These are phyloP conservation scores for Xylaria polymorpha DNA, from an alignment of 2,329 filamentous ascomycete species.

Conservation along the genomic window DNA sequence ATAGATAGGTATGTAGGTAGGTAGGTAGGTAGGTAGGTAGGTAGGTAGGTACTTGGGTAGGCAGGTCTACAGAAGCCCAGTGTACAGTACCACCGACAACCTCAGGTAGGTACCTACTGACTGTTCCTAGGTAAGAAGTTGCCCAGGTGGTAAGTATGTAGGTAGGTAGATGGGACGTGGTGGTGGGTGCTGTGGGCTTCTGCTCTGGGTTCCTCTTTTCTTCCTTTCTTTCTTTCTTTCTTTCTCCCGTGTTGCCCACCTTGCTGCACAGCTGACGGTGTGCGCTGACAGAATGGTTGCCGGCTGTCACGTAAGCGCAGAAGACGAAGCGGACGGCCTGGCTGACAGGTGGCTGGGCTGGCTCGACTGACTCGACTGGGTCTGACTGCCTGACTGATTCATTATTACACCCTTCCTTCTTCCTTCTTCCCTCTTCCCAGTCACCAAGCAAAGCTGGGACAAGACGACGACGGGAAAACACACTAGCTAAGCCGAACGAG, in stretches of 20 bases:
- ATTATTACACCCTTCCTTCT: background rate
- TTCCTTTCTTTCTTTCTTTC: slow-evolving; percentile 1
- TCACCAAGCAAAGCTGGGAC: slow-evolving; percentile 8
- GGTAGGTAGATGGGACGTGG: background rate
- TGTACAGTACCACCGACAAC: too few species aligned
- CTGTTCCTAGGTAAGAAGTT: too few species aligned
- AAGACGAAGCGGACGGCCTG: background rate
- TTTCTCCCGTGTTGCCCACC: background rate
- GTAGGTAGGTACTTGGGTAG: background rate
- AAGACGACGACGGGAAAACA: slow-evolving; percentile 31
- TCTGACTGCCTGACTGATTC: background rate
- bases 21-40: slow-evolving; percentile 1
- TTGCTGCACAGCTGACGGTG: background rate
- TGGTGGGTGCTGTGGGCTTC: background rate
- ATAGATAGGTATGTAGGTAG: slow-evolving; percentile 10
- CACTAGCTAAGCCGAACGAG: slow-evolving; percentile 35
- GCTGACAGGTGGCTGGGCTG: background rate
- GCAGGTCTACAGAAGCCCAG: too few species aligned
- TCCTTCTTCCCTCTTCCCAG: background rate
- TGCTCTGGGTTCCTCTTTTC: slow-evolving; percentile 8
- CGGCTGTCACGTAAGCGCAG: background rate
- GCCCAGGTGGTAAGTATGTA: background rate
- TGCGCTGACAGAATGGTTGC: background rate
- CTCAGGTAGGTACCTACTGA: background rate
- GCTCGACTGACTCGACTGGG: background rate